Base-by-base conservation (phyloP, 305 asterid species). In the Andrographis paniculata region DNA sequence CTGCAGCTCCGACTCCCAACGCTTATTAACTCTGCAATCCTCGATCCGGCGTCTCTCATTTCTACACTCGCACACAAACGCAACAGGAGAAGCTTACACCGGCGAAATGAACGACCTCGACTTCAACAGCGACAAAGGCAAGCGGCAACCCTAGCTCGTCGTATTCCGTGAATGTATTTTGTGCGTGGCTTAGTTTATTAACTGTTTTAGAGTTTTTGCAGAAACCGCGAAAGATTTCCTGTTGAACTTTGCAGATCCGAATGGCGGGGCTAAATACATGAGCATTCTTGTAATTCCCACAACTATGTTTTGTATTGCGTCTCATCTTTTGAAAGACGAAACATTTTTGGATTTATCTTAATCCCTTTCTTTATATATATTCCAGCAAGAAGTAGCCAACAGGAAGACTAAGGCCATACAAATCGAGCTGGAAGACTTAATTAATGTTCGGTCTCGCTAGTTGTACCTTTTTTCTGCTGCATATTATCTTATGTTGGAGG, bases 371-470 rank as follows among this genome's bases (percentile, higher is more conserved):
- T 33, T 33, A 33, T 6, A 33, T 10, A 10, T 27, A 27, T 27
- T 27, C 38, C 79, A 89, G 98, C 95, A 86, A 80, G 87, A 80
- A 65, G 95, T 89, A 50, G 95, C 98, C 22, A 89, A 89, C 65
- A 93, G 84, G 40, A 86, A 77, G 58, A 44, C 51, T 24, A 85
- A 83, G 66, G 88, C 91, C 27, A 22, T 89, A 60, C 82, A 86
- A 63, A 78, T 89, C 54, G 96, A 86, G 67, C 78, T 91, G 20
- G 96, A 91, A 65, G 98, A 91, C 66, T 54, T 91, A 41, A 56
- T 73, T 23, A 66, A 67, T 43, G 98, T 86, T 78, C 63, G 30
- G 50, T 7, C 19, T 40, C 40, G 18, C 19, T 17, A 23, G 45
- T 27, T 49, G 55, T 5, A 17, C 13, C n/a, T 14, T 19, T 51